Evolutionary conservation across 177 flowering plant species (phyloP).

Genomic region (Vitis hybrid): DNA sequence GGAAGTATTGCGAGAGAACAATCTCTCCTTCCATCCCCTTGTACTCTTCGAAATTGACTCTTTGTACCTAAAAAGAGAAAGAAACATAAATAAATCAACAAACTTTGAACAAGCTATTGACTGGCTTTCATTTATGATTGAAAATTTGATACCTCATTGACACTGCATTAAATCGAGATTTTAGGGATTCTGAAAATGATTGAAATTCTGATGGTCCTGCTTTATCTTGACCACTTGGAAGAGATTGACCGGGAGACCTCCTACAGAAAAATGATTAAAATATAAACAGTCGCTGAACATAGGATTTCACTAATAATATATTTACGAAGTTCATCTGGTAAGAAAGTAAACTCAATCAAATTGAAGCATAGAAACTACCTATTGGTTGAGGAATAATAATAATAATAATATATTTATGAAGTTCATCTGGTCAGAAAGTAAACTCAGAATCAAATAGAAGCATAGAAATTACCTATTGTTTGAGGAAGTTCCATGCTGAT

Average conservation of each 20-base stretch:
- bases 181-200: slow-evolving; percentile 81
- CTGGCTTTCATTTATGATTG: neutral
- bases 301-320: neutral
- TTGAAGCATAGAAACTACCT: slow-evolving; percentile 34
- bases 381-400: slow-evolving; percentile 23
- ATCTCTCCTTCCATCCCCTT: slow-evolving; percentile 88
- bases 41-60: slow-evolving; percentile 90
- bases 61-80: slow-evolving; percentile 44
- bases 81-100: neutral
- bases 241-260: slow-evolving; percentile 51
- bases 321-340: neutral
- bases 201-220: slow-evolving; percentile 93
- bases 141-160: slow-evolving; percentile 60
- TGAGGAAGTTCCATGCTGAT: slow-evolving; percentile 32
- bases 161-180: slow-evolving; percentile 74
- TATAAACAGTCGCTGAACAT: neutral
- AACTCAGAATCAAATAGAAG: slow-evolving; percentile 6
- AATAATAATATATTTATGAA: neutral
- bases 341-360: neutral
- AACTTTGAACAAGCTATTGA: neutral
- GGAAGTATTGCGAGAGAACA: slow-evolving; percentile 72
- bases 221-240: slow-evolving; percentile 59
- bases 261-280: slow-evolving; percentile 19
- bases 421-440: no score
- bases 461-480: slow-evolving; percentile 41